Evolutionary conservation across 2,329 filamentous ascomycete genomes (phyloP), one percentile per base, ranked within the genome.

Genomic region (Exophiala sideris): DNA sequence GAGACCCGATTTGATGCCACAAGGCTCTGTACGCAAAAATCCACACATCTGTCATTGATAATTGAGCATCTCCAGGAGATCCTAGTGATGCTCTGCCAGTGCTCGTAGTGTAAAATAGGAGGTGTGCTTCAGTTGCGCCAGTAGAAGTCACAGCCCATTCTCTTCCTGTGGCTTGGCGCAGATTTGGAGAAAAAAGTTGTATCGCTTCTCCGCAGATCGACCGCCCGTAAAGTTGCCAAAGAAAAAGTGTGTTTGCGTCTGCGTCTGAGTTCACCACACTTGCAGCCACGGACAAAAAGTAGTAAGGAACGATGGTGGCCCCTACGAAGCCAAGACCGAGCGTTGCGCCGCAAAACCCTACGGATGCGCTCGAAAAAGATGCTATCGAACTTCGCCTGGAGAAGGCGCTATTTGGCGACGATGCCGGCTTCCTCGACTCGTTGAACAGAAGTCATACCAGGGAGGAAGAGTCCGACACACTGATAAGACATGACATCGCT

Each of bases 341-440:
- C 8, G n/a, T 6, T 11, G 34, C 11, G 18, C 24, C 45, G 10
- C 21, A 18, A 5, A 14, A 32, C 1, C 40, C 29, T 5, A 44
- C 45, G 5, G 67, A 68, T 2, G 62, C 70, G 10, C 66, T 75
- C 50, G 85, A 88, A 47, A 94, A 92, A 68, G 90, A 95, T 68
- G 85, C 84, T 11, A 85, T 88, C 48, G 91, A 96, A 70, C 84
- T 87, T 66, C 89, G 92, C 68, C 82, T 96, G 29, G 92, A 96
- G 74, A 83, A 85, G 61, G 76, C 96, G 58, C 88, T 99, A 3
- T 88, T 99, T 58, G 94, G 94, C 51, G 88, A 95, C 72, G 84
- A 86, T 44, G 81, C 83, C n/a, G 88, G 86, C 33, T 97, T 97
- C 70, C 81, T 85, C 54, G 79, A 86, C 53, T 86, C 86, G 39